These are phyloP conservation scores for Macrophomina phaseolina DNA, from an alignment of 2,329 filamentous ascomycete genomes.

Conservation along the genomic window DNA sequence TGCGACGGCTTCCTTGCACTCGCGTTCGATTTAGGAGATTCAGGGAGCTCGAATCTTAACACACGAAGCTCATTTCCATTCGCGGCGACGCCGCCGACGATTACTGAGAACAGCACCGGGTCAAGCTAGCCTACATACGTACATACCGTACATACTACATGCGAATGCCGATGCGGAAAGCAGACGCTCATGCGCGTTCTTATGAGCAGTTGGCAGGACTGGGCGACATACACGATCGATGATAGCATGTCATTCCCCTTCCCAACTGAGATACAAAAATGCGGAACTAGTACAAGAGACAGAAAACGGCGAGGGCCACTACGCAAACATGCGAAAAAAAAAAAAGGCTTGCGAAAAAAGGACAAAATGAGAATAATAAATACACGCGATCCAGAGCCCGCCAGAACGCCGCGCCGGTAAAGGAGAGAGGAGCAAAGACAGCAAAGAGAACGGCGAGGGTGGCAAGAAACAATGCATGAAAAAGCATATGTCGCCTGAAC, in stretches of 20 bases:
- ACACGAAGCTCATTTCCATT: background rate
- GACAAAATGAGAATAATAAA: background rate
- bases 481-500: conserved; percentile 8
- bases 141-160: too few relatives aligned
- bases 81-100: background rate
- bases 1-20: too few relatives aligned
- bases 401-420: conserved; percentile 14
- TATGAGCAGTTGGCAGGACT: too few relatives aligned
- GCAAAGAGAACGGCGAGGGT: background rate
- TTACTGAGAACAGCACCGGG: too few relatives aligned
- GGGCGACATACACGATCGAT: background rate
- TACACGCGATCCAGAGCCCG: conserved; percentile 12
- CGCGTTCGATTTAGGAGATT: too few relatives aligned
- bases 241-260: background rate
- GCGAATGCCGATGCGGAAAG: too few relatives aligned
- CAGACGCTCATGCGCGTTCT: too few relatives aligned
- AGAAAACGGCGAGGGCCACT: conserved; percentile 1
- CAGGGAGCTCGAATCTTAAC: background rate
- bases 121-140: too few relatives aligned
- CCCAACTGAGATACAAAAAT: background rate
- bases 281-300: background rate
- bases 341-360: conserved; percentile 1
- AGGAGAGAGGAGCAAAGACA: conserved; percentile 19
- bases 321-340: conserved; percentile 2
- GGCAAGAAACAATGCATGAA: background rate